These are phyloP conservation scores for Sungouiella blattae DNA, from an alignment of 805 yeast species.

Conservation along the genomic window DNA sequence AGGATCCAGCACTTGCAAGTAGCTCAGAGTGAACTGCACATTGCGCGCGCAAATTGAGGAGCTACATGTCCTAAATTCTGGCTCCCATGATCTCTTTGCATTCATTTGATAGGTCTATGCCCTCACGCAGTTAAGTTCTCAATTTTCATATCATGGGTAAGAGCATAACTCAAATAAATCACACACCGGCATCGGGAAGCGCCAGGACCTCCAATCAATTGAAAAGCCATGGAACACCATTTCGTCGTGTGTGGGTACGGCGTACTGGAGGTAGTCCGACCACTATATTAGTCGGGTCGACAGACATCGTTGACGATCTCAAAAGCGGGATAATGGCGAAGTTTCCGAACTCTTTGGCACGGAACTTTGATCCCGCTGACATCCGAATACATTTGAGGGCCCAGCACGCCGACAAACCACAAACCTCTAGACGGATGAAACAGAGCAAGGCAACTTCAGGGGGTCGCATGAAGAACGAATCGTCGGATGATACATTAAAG, in stretches of 20 bases:
- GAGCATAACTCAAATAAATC: too few relatives aligned
- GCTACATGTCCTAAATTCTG: too few relatives aligned
- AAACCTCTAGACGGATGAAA: not conserved
- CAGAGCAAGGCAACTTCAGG: not conserved
- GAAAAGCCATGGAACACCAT: not conserved
- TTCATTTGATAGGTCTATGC: too few relatives aligned
- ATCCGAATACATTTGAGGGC: slow-evolving; percentile 24
- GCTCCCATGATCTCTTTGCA: too few relatives aligned
- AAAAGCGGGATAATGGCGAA: slow-evolving; percentile 61
- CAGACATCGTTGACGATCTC: slow-evolving; percentile 78
- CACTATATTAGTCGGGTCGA: slow-evolving; percentile 55
- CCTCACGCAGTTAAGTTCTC: too few relatives aligned
- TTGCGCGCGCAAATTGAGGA: too few relatives aligned
- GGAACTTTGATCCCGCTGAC: slow-evolving; percentile 68
- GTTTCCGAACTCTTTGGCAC: slow-evolving; percentile 64
- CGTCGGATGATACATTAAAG: not conserved
- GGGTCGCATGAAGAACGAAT: not conserved
- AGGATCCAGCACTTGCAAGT: too few relatives aligned
- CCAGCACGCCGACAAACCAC: not conserved
- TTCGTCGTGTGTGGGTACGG: slow-evolving; percentile 54
- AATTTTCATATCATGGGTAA: too few relatives aligned
- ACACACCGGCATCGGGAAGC: not conserved
- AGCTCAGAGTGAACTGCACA: too few relatives aligned
- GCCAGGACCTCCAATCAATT: not conserved
- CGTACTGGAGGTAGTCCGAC: slow-evolving; percentile 59